These are phyloP conservation scores for Malbranchea cinnamomea DNA, from an alignment of 2,329 filamentous ascomycete species.

Conservation along the genomic window DNA sequence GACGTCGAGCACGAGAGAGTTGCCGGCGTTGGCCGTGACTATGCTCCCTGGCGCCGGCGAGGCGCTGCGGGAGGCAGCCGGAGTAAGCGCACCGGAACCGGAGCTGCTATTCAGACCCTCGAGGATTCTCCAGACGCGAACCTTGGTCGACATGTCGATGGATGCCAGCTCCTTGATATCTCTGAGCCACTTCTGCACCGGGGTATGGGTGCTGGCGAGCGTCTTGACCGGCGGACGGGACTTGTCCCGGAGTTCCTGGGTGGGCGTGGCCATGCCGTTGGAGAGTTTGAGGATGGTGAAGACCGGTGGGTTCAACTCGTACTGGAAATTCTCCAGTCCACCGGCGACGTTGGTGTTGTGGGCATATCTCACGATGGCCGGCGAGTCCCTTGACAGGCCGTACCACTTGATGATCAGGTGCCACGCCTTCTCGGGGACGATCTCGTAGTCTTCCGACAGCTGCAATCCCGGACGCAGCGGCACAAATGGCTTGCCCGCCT, in stretches of 20 bases:
- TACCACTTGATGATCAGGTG: constrained; percentile 70
- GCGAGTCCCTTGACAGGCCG: constrained; percentile 53
- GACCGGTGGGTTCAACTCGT: constrained; percentile 71
- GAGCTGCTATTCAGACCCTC: constrained; percentile 29
- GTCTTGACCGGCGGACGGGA: constrained; percentile 49
- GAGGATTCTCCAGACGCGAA: constrained; percentile 58
- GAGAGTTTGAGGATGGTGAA: constrained; percentile 73
- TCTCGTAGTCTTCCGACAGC: constrained; percentile 55
- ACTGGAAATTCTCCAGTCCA: constrained; percentile 53
- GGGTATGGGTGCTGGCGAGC: constrained; percentile 55
- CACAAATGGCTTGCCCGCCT: constrained; percentile 44
- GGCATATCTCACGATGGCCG: constrained; percentile 58
- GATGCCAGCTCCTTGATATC: constrained; percentile 53
- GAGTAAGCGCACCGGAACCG: constrained; percentile 29
- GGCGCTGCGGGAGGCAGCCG: constrained; percentile 28
- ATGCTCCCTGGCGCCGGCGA: constrained; percentile 29
- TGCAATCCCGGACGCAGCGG: constrained; percentile 53
- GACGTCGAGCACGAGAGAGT: constrained; percentile 45
- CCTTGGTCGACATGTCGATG: constrained; percentile 55
- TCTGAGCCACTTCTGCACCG: constrained; percentile 60
- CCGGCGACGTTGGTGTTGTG: constrained; percentile 55
- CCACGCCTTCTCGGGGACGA: constrained; percentile 71
- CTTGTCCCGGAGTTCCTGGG: constrained; percentile 45
- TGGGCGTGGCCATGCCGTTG: constrained; percentile 39
- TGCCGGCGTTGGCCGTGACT: constrained; percentile 27